Evolutionary conservation across 495 filamentous ascomycete species (phyloP).

Genomic region (Lophium mytilinum): DNA sequence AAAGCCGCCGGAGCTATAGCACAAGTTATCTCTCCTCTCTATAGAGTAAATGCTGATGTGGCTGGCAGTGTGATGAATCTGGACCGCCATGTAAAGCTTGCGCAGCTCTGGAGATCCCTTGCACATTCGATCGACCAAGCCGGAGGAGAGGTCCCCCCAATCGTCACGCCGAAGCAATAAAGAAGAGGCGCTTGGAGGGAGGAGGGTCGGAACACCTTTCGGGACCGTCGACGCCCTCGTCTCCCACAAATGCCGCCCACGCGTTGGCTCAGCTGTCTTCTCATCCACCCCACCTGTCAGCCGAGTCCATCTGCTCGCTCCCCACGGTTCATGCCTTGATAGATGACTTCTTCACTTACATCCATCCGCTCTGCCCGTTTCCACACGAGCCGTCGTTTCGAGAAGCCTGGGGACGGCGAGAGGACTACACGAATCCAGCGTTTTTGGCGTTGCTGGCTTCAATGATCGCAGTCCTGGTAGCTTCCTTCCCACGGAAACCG

Average conservation of each 20-base stretch:
- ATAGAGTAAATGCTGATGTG: conserved; percentile 5
- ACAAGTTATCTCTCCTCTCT: too few species aligned
- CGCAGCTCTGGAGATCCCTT: conserved; percentile 68
- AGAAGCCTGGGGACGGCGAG: conserved; percentile 56
- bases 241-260: conserved; percentile 42
- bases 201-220: conserved; percentile 21
- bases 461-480: conserved; percentile 69
- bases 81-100: conserved; percentile 77
- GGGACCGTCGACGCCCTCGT: conserved; percentile 35
- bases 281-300: conserved; percentile 40
- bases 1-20: too few species aligned
- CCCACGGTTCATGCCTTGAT: conserved; percentile 58
- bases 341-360: conserved; percentile 85
- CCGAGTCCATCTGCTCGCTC: conserved; percentile 68
- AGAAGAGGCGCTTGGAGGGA: conserved; percentile 46
- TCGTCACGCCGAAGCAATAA: conserved; percentile 74
- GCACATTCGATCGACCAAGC: conserved; percentile 72
- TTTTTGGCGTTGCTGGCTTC: conserved; percentile 74
- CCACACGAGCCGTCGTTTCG: conserved; percentile 84
- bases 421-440: conserved; percentile 57
- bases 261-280: conserved; percentile 36
- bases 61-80: conserved; percentile 64
- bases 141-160: conserved; percentile 80
- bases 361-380: conserved; percentile 77
- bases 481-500: conserved; percentile 75